Percentiles rank a stretch among this genome's conserved stretches.
Conservation (phyloP, 768 basidiomycete species). For the Lactarius pseudohatsudake region DNA sequence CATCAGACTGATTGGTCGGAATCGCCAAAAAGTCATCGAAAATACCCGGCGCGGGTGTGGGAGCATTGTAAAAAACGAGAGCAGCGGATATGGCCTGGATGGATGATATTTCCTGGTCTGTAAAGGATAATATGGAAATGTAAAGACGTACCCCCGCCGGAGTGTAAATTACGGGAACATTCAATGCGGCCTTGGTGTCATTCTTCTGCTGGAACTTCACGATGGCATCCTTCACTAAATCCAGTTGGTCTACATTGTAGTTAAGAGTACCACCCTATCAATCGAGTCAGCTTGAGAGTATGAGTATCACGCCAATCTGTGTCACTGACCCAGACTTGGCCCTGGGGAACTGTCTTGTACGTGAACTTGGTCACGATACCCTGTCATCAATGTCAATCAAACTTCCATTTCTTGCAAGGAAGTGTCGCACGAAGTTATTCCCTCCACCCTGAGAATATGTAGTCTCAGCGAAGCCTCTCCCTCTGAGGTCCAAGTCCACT, state of each 20-base stretch:
- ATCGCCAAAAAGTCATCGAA: conserved; percentile 29
- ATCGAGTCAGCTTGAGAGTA: background rate
- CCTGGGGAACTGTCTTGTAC: conserved; percentile 12
- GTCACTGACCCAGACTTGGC: background rate
- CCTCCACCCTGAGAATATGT: conserved; percentile 13
- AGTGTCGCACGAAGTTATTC: conserved; percentile 20
- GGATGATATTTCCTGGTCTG: background rate
- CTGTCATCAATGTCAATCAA: background rate
- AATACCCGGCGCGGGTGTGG: background rate
- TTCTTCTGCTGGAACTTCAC: conserved; percentile 9
- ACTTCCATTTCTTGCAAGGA: background rate
- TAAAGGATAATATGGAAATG: background rate
- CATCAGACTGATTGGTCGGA: background rate
- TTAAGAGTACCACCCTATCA: background rate
- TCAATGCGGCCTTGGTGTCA: background rate
- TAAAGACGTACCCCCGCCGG: background rate
- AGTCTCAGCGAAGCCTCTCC: background rate
- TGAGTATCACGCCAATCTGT: background rate
- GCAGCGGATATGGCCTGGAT: too few species aligned
- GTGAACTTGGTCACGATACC: conserved; percentile 13
- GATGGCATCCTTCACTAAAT: background rate
- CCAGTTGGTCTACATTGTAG: background rate
- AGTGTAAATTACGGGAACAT: background rate
- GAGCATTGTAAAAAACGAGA: too few species aligned
- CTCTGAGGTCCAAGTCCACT: background rate